Conservation (phyloP, 2,329 filamentous ascomycete species). For the Aspergillus fischeri region DNA sequence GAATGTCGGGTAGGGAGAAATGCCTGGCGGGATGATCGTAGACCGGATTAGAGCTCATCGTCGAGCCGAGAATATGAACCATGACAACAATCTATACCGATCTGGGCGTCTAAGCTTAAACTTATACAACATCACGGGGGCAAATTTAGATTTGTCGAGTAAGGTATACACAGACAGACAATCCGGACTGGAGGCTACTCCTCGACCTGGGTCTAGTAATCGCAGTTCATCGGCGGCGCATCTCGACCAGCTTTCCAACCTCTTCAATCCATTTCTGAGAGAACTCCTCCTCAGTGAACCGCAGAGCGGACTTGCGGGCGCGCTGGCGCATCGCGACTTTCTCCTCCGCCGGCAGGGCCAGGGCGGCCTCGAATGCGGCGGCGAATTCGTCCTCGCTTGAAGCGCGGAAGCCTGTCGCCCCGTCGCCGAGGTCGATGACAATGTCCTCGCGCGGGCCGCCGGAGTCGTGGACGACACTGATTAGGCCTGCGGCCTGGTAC, state of each 20-base stretch:
- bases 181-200: neutral
- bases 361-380: conserved; percentile 69
- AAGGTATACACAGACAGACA: neutral
- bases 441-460: conserved; percentile 94
- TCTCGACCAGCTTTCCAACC: conserved; percentile 65
- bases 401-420: conserved; percentile 82
- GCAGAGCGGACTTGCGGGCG: conserved; percentile 70
- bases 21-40: neutral
- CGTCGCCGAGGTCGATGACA: conserved; percentile 72
- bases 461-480: conserved; percentile 88
- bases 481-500: conserved; percentile 91
- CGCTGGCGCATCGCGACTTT: conserved; percentile 70
- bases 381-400: conserved; percentile 76
- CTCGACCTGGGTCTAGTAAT: neutral
- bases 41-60: neutral
- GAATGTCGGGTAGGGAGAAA: too few relatives aligned
- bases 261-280: conserved; percentile 71
- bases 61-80: neutral
- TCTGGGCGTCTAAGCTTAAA: neutral
- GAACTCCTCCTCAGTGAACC: conserved; percentile 89
- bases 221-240: conserved; percentile 25
- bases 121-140: neutral
- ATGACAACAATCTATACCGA: neutral
- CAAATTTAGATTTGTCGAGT: neutral
- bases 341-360: conserved; percentile 59